Conservation (phyloP, 2,329 filamentous ascomycete species). For the Myriosclerotinia curreyana region DNA sequence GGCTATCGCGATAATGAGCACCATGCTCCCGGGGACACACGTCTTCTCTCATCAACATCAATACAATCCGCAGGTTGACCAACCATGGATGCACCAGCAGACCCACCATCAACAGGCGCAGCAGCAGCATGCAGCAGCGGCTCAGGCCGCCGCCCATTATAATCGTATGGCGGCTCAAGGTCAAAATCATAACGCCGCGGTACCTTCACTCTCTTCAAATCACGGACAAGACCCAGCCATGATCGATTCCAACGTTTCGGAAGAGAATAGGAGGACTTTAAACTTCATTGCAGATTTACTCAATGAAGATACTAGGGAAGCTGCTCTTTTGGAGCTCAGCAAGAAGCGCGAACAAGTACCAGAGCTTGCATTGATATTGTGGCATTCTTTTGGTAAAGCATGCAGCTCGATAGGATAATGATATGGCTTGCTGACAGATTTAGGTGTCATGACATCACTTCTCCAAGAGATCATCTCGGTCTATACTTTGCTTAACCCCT, state of each 20-base stretch:
- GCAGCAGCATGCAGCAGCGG: constrained; percentile 40
- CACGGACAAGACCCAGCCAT: constrained; percentile 56
- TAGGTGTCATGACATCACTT: constrained; percentile 96
- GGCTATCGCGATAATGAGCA: constrained; percentile 30
- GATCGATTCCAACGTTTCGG: constrained; percentile 65
- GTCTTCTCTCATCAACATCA: constrained; percentile 68
- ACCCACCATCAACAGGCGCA: constrained; percentile 43
- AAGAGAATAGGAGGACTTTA: constrained; percentile 91
- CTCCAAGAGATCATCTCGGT: constrained; percentile 99
- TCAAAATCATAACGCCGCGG: constrained; percentile 50
- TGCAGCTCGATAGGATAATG: neutral
- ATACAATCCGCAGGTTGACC: constrained; percentile 56
- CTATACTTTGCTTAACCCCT: constrained; percentile 93
- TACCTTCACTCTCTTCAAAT: constrained; percentile 41
- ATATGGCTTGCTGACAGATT: constrained; percentile 27
- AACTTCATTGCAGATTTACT: constrained; percentile 89
- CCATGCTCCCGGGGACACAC: constrained; percentile 61
- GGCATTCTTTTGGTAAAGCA: constrained; percentile 91
- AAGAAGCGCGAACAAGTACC: constrained; percentile 99
- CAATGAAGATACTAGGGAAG: constrained; percentile 82
- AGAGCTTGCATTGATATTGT: constrained; percentile 90
- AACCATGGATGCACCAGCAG: constrained; percentile 61
- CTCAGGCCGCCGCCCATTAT: constrained; percentile 54
- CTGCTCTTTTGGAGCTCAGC: constrained; percentile 88
- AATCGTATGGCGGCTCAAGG: constrained; percentile 63